Evolutionary conservation across 331 rosid genomes (phyloP).

Genomic region (Quercus tomentella): DNA sequence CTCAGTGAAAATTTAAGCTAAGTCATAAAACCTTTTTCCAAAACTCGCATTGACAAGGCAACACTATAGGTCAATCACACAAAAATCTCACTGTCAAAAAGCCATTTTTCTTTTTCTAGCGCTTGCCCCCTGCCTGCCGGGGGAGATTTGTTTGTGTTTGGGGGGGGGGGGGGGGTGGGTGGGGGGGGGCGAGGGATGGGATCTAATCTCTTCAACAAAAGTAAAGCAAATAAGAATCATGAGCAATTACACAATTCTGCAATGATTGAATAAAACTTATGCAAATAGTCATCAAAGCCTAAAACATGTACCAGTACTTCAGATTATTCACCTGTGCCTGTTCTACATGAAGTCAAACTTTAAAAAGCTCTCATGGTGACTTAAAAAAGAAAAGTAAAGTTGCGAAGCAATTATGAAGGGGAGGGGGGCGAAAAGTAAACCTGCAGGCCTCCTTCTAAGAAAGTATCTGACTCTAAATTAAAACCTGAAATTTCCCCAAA

Average conservation of each 20-base stretch:
- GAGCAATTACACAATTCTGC: slow-evolving; percentile 41
- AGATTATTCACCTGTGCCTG: slow-evolving; percentile 48
- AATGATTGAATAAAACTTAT: slow-evolving; percentile 39
- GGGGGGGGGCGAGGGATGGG: not conserved
- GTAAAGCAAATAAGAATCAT: slow-evolving; percentile 17
- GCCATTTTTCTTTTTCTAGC: not conserved
- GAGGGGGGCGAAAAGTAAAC: not conserved
- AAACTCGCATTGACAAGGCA: not conserved
- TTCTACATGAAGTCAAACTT: slow-evolving; percentile 48
- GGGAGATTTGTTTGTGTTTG: not conserved
- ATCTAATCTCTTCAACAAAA: slow-evolving; percentile 1
- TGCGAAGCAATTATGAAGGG: not conserved
- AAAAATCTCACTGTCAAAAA: too few species aligned
- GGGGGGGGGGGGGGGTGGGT: not conserved
- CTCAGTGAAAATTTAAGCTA: not conserved
- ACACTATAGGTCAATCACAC: not conserved
- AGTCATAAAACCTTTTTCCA: not conserved
- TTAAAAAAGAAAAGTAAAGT: slow-evolving; percentile 5
- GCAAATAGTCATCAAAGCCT: slow-evolving; percentile 45
- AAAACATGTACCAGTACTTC: slow-evolving; percentile 38
- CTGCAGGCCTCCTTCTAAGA: slow-evolving; percentile 29
- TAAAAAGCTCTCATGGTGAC: slow-evolving; percentile 41
- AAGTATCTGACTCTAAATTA: slow-evolving; percentile 25
- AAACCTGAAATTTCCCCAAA: slow-evolving; percentile 23
- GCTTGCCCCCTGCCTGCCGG: not conserved